Percentiles rank a stretch among this genome's conserved stretches.
phyloP scores from a whole-genome alignment of 108 stramenopile species.

The Aurantiochytrium sp. region DNA sequence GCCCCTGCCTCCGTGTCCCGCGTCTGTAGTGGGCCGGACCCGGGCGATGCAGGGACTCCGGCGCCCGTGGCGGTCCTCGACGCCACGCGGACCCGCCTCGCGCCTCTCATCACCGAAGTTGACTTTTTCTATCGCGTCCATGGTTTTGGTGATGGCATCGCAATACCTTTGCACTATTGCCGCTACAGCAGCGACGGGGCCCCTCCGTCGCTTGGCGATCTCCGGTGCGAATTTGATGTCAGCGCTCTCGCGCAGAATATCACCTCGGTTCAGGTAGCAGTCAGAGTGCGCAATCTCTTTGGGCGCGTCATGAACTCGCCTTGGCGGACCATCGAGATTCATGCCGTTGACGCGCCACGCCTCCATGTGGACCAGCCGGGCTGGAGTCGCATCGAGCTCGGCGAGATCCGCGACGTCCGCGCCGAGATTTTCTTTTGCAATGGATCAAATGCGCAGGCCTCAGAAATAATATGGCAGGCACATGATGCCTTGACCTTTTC shows the following conservation, averaged over 20 bases:
- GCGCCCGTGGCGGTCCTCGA: too few species aligned
- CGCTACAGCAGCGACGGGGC: neutral
- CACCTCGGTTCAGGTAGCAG: neutral
- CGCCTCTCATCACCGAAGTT: neutral
- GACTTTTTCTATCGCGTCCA: neutral
- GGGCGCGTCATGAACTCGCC: neutral
- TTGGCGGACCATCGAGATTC: neutral
- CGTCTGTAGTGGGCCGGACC: too few species aligned
- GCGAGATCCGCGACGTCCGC: neutral
- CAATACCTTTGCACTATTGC: neutral
- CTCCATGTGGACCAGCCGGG: neutral
- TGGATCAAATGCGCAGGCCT: neutral
- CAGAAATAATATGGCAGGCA: neutral
- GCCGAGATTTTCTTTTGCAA: neutral
- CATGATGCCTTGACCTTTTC: neutral
- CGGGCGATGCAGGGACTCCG: too few species aligned
- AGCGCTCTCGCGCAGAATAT: neutral
- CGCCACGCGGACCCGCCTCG: neutral
- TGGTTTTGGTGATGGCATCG: neutral
- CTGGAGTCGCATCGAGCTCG: neutral
- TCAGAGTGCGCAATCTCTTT: neutral
- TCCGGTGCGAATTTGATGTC: neutral
- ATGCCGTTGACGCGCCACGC: neutral
- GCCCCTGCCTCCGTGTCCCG: too few species aligned
- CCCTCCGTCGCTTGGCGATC: neutral